These are phyloP conservation scores for Nematodospora anomalae DNA, from an alignment of 1,139 yeast species.

Conservation along the genomic window DNA sequence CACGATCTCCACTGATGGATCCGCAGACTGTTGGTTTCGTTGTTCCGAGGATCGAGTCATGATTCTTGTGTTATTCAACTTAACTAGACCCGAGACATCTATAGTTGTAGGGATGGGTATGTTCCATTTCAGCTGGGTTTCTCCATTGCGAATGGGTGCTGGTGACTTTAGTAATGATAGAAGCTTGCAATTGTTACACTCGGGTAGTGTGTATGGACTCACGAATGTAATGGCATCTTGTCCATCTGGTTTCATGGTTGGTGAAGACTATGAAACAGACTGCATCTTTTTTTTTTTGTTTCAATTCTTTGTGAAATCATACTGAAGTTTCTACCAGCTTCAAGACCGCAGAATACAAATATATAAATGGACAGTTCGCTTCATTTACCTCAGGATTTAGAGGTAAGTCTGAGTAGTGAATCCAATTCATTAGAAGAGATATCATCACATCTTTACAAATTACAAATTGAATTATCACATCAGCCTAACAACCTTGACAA, in stretches of 20 bases:
- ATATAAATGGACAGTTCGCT: neutral
- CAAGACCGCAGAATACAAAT: too few relatives aligned
- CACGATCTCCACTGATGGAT: conserved; percentile 4
- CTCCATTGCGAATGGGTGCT: neutral
- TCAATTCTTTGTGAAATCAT: too few relatives aligned
- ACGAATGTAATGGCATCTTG: conserved; percentile 6
- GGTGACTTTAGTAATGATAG: conserved; percentile 15
- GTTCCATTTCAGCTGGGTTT: conserved; percentile 9
- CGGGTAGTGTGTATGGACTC: conserved; percentile 20
- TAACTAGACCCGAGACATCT: conserved; percentile 25
- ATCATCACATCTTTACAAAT: conserved; percentile 2
- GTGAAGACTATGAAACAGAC: neutral
- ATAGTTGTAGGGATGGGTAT: conserved; percentile 24
- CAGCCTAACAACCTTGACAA: conserved; percentile 26
- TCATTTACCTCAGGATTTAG: conserved; percentile 12
- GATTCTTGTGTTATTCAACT: conserved; percentile 25
- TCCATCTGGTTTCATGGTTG: conserved; percentile 1
- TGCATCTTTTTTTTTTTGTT: too few relatives aligned
- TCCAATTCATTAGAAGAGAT: neutral
- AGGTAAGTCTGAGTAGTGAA: neutral
- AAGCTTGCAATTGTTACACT: conserved; percentile 16
- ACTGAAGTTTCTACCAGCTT: too few relatives aligned
- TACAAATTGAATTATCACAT: conserved; percentile 7
- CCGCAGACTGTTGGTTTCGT: conserved; percentile 1
- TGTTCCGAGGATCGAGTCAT: conserved; percentile 11